Percentiles rank a stretch among this genome's conserved stretches.
phyloP scores from a whole-genome alignment of 2,329 filamentous ascomycete genomes.

The Emergomyces pasteurianus region DNA sequence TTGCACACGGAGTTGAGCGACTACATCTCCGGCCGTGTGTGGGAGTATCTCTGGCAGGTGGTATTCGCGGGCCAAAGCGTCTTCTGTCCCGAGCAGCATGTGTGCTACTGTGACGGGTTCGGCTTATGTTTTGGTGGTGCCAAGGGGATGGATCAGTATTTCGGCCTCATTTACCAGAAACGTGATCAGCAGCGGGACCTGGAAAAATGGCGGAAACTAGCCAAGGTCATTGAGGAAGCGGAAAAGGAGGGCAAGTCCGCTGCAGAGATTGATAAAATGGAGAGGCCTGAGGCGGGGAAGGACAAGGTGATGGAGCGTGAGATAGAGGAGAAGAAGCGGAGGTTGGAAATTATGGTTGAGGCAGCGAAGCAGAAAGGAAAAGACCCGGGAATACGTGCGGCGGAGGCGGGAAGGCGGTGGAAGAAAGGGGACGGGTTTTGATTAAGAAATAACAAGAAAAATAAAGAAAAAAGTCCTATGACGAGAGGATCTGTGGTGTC shows the following conservation, averaged over 20 bases:
- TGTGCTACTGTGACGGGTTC: conserved; percentile 54
- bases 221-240: conserved; percentile 22
- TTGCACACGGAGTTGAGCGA: conserved; percentile 45
- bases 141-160: conserved; percentile 32
- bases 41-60: conserved; percentile 54
- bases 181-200: conserved; percentile 26
- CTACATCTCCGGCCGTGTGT: conserved; percentile 46
- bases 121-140: conserved; percentile 48
- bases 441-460: conserved; percentile 10
- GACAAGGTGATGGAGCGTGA: conserved; percentile 32
- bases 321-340: conserved; percentile 32
- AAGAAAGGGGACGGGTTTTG: conserved; percentile 45
- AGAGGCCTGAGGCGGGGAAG: conserved; percentile 30
- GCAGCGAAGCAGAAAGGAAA: conserved; percentile 40
- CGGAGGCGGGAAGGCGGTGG: conserved; percentile 43
- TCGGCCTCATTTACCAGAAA: conserved; percentile 34
- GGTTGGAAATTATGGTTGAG: conserved; percentile 31
- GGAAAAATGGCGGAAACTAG: conserved; percentile 30
- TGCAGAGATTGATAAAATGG: conserved; percentile 17
- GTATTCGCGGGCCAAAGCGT: conserved; percentile 43
- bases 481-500: neutral
- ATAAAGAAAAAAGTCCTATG: neutral
- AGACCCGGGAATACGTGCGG: conserved; percentile 40
- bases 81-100: conserved; percentile 38
- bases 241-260: conserved; percentile 13